Evolutionary conservation across 176 grass and related monocot genomes (phyloP).

Genomic region (Eleusine coracana): DNA sequence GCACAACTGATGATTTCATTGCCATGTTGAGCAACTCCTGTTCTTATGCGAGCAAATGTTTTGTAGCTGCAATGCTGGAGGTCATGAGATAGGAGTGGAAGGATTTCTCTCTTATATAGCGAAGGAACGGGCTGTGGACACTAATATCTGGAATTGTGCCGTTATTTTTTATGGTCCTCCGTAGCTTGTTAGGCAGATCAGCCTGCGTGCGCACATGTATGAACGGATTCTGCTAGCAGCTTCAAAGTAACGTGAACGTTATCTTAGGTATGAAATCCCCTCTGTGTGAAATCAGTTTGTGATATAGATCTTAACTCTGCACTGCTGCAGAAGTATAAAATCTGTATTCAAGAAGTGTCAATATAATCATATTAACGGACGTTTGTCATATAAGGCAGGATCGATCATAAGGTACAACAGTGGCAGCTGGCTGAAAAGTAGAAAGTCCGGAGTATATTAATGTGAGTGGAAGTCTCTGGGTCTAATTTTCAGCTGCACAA

Average conservation of each 20-base stretch:
- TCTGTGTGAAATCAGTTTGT: neutral
- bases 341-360: neutral
- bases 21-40: conserved; percentile 7
- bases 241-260: neutral
- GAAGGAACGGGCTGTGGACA: neutral
- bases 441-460: no score
- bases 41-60: neutral
- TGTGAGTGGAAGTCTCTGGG: no score
- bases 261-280: neutral
- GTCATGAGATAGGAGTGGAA: neutral
- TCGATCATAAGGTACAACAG: no score
- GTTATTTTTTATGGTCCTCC: neutral
- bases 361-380: no score
- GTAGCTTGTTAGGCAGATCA: neutral
- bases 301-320: neutral
- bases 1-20: neutral
- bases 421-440: no score
- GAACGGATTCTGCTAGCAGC: neutral
- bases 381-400: no score
- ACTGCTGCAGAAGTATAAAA: neutral
- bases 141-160: neutral
- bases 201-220: neutral
- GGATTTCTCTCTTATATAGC: conserved; percentile 13
- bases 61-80: neutral
- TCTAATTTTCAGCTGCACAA: no score